These are phyloP conservation scores for Globisporangium cystogenes DNA, from an alignment of 352 stramenopile species.

Conservation along the genomic window DNA sequence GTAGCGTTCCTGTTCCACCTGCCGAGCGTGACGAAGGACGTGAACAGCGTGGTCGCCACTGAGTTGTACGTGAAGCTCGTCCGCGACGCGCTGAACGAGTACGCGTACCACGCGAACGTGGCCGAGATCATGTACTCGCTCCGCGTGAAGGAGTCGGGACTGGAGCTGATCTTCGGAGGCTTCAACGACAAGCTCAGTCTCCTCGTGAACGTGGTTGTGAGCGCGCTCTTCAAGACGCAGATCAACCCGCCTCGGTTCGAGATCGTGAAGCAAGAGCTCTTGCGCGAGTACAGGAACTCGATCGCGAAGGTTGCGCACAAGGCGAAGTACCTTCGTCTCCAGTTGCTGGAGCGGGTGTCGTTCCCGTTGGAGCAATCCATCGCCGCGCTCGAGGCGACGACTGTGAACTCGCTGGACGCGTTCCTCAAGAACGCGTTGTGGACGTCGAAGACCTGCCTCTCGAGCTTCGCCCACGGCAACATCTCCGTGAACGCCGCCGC, in stretches of 20 bases:
- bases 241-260: slow-evolving; percentile 51
- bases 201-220: slow-evolving; percentile 56
- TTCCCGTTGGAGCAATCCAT: slow-evolving; percentile 47
- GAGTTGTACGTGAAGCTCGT: slow-evolving; percentile 64
- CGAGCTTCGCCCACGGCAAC: slow-evolving; percentile 75
- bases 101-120: slow-evolving; percentile 70
- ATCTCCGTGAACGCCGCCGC: slow-evolving; percentile 26
- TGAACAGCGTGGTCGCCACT: slow-evolving; percentile 32
- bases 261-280: slow-evolving; percentile 60
- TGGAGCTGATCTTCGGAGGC: slow-evolving; percentile 68
- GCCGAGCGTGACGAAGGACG: slow-evolving; percentile 34
- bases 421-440: slow-evolving; percentile 48
- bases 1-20: slow-evolving; percentile 49
- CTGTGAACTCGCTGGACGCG: slow-evolving; percentile 23
- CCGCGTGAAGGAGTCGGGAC: slow-evolving; percentile 46
- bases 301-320: slow-evolving; percentile 53
- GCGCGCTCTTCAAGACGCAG: slow-evolving; percentile 40
- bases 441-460: slow-evolving; percentile 36
- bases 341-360: slow-evolving; percentile 44
- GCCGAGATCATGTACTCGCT: slow-evolving; percentile 70
- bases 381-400: slow-evolving; percentile 33
- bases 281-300: slow-evolving; percentile 64
- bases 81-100: slow-evolving; percentile 61
- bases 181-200: slow-evolving; percentile 74
- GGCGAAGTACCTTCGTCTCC: slow-evolving; percentile 56